Evolutionary conservation across 2,329 filamentous ascomycete species (phyloP).

Genomic region (Fusarium sp.): DNA sequence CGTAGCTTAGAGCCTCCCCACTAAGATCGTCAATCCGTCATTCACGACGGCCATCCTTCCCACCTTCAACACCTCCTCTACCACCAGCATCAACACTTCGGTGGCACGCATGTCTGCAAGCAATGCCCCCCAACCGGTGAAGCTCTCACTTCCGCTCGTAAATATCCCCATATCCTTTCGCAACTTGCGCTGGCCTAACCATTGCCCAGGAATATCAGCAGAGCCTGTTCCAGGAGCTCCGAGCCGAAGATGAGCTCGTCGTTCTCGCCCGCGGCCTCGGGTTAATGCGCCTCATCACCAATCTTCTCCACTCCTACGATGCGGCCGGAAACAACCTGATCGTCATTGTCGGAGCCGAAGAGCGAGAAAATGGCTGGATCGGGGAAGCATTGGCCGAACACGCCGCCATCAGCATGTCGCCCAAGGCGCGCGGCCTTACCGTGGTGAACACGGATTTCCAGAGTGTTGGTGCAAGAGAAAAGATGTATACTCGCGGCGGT

Average conservation of each 20-base stretch:
- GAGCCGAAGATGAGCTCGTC: conserved; percentile 92
- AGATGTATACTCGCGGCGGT: conserved; percentile 90
- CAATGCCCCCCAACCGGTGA: conserved; percentile 78
- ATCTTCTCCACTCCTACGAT: conserved; percentile 96
- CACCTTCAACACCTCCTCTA: conserved; percentile 27
- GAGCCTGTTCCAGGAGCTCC: conserved; percentile 91
- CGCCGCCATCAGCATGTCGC: conserved; percentile 88
- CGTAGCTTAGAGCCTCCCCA: conserved; percentile 24
- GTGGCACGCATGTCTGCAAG: conserved; percentile 65
- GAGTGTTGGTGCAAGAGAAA: conserved; percentile 88
- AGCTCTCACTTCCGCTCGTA: conserved; percentile 79
- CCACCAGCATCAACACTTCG: conserved; percentile 32
- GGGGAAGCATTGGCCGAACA: conserved; percentile 97
- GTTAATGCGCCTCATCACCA: conserved; percentile 92
- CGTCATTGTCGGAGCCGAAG: conserved; percentile 89
- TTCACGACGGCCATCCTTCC: conserved; percentile 34
- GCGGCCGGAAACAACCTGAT: conserved; percentile 95
- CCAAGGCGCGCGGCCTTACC: conserved; percentile 86
- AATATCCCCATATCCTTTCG: conserved; percentile 1
- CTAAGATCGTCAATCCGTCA: conserved; percentile 34
- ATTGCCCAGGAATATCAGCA: conserved; percentile 88
- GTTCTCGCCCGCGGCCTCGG: conserved; percentile 93
- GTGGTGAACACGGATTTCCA: conserved; percentile 96
- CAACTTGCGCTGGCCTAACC: conserved; percentile 26
- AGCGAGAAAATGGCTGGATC: conserved; percentile 96